Percentiles rank a stretch among this genome's conserved stretches.
These are phyloP conservation scores for Gossypium gossypioides DNA, from an alignment of 441 rosid genomes.

Conservation along the genomic window DNA sequence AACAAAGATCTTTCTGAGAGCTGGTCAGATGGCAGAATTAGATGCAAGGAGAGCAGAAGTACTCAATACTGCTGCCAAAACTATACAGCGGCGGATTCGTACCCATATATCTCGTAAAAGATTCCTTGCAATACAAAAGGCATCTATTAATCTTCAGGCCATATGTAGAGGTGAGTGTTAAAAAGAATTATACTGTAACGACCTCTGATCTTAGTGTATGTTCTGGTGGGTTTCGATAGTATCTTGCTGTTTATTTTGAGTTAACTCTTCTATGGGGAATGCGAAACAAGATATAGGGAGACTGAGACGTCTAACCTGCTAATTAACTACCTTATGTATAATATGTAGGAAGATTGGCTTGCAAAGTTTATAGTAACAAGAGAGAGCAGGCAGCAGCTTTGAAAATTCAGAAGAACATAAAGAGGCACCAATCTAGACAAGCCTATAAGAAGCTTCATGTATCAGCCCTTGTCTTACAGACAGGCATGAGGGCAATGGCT, in stretches of 20 bases:
- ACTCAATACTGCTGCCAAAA: constrained; percentile 76
- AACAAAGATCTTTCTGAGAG: constrained; percentile 89
- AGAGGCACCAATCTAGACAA: constrained; percentile 52
- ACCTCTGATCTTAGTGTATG: neutral
- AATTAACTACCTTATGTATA: neutral
- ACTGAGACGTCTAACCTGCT: neutral
- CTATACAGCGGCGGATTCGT: constrained; percentile 65
- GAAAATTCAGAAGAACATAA: constrained; percentile 74
- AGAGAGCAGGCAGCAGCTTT: constrained; percentile 67
- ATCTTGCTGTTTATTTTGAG: neutral
- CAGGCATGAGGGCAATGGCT: constrained; percentile 67
- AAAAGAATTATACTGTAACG: neutral
- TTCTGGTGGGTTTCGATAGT: neutral
- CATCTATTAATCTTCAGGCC: constrained; percentile 56
- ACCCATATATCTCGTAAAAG: constrained; percentile 68
- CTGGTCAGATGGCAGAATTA: constrained; percentile 99
- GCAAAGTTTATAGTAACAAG: constrained; percentile 39
- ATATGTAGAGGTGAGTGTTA: constrained; percentile 61
- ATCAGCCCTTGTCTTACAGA: constrained; percentile 60
- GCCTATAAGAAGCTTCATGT: constrained; percentile 51
- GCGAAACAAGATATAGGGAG: neutral
- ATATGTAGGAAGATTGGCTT: constrained; percentile 67
- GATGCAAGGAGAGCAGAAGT: constrained; percentile 84
- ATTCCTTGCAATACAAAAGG: constrained; percentile 58
- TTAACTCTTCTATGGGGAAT: neutral